These are phyloP conservation scores for Cornus florida DNA, from an alignment of 148 eudicot genomes.

Conservation along the genomic window DNA sequence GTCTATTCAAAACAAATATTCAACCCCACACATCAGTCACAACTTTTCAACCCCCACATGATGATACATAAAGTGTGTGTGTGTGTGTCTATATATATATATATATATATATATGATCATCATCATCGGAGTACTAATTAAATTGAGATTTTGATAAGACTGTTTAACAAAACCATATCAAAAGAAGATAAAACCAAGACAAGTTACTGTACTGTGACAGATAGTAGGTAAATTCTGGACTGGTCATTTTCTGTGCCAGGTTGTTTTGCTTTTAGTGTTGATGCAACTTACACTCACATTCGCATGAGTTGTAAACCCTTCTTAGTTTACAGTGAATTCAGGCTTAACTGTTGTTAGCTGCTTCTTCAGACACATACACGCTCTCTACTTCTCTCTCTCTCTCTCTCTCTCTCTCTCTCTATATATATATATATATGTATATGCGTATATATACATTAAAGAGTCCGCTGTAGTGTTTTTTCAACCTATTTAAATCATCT, in stretches of 20 bases:
- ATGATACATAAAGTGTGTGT: not conserved
- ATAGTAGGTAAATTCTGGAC: not conserved
- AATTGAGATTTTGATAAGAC: not conserved
- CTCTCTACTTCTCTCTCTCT: not conserved
- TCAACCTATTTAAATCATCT: no score
- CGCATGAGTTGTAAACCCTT: not conserved
- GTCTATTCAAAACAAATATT: not conserved
- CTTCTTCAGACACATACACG: not conserved
- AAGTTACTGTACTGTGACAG: not conserved
- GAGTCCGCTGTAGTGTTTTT: no score
- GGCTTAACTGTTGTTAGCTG: not conserved
- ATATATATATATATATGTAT: no score
- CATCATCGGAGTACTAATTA: not conserved
- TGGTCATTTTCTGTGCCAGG: not conserved
- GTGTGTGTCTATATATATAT: no score
- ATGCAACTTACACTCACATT: not conserved
- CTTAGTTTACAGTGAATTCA: not conserved
- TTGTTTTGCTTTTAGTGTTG: not conserved
- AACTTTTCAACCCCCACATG: not conserved
- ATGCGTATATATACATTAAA: no score
- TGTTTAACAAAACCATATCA: not conserved
- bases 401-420: no score
- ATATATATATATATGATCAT: no score
- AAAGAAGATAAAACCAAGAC: not conserved
- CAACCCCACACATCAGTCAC: slow-evolving; percentile 1